Evolutionary conservation across 2,329 filamentous ascomycete species (phyloP), one percentile per base, ranked within the genome.

Genomic region (Xylariaceae sp.): DNA sequence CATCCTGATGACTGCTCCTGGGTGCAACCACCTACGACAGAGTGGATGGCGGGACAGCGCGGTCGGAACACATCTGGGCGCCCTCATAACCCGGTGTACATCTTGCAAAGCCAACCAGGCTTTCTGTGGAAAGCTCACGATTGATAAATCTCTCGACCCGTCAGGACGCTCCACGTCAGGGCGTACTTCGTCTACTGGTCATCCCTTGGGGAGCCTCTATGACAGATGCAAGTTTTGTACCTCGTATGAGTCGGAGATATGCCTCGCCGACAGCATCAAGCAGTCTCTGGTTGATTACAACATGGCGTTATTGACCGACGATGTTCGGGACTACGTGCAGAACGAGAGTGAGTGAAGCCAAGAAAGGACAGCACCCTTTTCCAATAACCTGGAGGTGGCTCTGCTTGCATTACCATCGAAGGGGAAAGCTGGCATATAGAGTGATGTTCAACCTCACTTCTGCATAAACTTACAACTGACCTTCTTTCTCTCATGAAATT

Each of bases 211-310:
- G 16, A 37, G 44, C 19, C 47, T 50, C 32, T 37, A 50, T n/a
- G 50, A 50, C 19, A 53, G 42, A n/a, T 55, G 53, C 50, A 55
- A 55, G 32, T 55, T 55, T 33, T 55, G 53, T 40, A 20, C 50
- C 17, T 38, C n/a, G 6, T 55, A 52, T 21, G 46, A 52, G 34
- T 46, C 50, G 3, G 53, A 55, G 29, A 55, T 55, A 14, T 42
- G 50, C 14, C 48, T 53, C 8, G 53, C 53, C 36, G 53, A 55
- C 33, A 50, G 49, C 14, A 52, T 53, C 17, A 53, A 55, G 38
- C 53, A 53, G 36, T 52, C 50, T 2, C 32, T 55, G 42, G 49
- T 35, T 27, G 49, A 53, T 37, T 55, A 55, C 21, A 55, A 55
- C 33, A 55, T 55, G 53, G 53, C 53, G 17, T 36, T 55, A 21